Percentiles rank a stretch among this genome's conserved stretches.
These are phyloP conservation scores for Chalciporus sp. DNA, from an alignment of 1,284 basidiomycete genomes.

Conservation along the genomic window DNA sequence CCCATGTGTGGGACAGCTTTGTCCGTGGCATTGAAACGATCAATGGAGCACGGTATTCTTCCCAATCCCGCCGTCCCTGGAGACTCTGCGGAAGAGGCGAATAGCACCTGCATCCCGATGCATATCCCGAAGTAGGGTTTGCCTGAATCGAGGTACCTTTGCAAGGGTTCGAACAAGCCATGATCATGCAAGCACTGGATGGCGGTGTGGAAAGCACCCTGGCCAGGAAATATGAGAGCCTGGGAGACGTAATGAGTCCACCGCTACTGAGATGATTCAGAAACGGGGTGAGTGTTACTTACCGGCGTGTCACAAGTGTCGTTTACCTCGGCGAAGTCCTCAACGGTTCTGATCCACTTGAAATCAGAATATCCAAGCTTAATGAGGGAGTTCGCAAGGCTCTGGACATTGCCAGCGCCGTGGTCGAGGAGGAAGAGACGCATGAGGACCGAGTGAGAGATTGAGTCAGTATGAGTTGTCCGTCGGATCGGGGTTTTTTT, in stretches of 20 bases:
- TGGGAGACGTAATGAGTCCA: constrained; percentile 38
- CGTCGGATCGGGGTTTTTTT: not conserved
- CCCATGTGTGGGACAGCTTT: constrained; percentile 99
- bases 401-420: constrained; percentile 93
- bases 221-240: constrained; percentile 98
- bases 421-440: constrained; percentile 91
- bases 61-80: constrained; percentile 64
- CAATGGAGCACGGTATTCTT: constrained; percentile 70
- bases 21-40: constrained; percentile 63
- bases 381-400: constrained; percentile 90
- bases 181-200: constrained; percentile 75
- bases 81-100: constrained; percentile 82
- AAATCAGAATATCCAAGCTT: constrained; percentile 84
- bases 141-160: constrained; percentile 84
- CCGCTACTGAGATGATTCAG: constrained; percentile 5
- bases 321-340: constrained; percentile 64
- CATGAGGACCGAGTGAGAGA: constrained; percentile 40
- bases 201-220: constrained; percentile 92
- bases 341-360: constrained; percentile 85
- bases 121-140: constrained; percentile 98
- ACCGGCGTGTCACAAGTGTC: constrained; percentile 67
- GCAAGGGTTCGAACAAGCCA: constrained; percentile 82
- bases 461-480: not conserved
- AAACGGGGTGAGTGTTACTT: constrained; percentile 41
- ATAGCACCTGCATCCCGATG: constrained; percentile 97